These are phyloP conservation scores for Plasmodium berghei DNA, from an alignment of 169 alveolate species.

Conservation along the genomic window DNA sequence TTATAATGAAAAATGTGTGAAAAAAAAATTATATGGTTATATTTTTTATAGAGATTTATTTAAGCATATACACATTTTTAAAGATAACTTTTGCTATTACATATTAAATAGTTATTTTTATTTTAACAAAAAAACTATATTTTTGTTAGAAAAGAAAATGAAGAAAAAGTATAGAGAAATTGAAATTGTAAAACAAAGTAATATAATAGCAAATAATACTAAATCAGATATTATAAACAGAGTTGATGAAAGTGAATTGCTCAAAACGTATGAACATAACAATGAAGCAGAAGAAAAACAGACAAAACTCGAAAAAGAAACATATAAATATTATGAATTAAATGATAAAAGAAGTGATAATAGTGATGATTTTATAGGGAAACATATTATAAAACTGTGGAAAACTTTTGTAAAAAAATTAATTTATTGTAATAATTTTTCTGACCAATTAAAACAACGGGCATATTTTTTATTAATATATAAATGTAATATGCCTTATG, in stretches of 20 bases:
- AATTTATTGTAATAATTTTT: not conserved
- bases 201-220: not conserved
- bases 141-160: not conserved
- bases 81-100: slow-evolving; percentile 3
- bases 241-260: too few species aligned
- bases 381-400: not conserved
- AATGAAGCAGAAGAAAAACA: too few species aligned
- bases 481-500: slow-evolving; percentile 7
- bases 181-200: not conserved
- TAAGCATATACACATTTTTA: slow-evolving; percentile 9
- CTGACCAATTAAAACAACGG: slow-evolving; percentile 8
- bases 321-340: too few species aligned
- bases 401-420: not conserved
- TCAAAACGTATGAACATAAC: too few species aligned
- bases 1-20: slow-evolving; percentile 25
- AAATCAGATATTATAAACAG: too few species aligned
- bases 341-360: not conserved
- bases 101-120: slow-evolving; percentile 13
- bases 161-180: not conserved
- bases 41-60: slow-evolving; percentile 22
- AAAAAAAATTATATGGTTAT: slow-evolving; percentile 46
- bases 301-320: too few species aligned
- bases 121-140: slow-evolving; percentile 12
- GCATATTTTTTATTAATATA: slow-evolving; percentile 23
- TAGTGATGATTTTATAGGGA: not conserved